These are phyloP conservation scores for Agaricus subrufescens DNA, from an alignment of 768 basidiomycete species.

Conservation along the genomic window DNA sequence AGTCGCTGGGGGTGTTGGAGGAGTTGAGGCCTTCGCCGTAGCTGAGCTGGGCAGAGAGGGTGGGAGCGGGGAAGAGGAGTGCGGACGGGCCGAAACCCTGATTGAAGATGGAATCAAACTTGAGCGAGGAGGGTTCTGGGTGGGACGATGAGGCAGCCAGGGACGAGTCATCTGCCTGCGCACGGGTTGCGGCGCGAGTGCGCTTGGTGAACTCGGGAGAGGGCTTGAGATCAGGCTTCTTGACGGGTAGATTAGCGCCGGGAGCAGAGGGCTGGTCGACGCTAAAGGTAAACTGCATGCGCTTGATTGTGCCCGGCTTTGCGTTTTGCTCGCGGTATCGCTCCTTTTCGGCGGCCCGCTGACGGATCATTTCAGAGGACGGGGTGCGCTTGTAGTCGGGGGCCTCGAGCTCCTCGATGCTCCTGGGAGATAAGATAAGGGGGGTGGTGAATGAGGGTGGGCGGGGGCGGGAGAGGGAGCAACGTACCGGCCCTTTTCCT, in stretches of 20 bases:
- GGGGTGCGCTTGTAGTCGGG: slow-evolving; percentile 78
- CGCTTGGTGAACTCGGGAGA: slow-evolving; percentile 60
- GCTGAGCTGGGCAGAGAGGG: slow-evolving; percentile 63
- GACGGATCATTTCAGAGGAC: slow-evolving; percentile 76
- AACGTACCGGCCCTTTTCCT: slow-evolving; percentile 79
- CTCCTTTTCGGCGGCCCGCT: slow-evolving; percentile 79
- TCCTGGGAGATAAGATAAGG: slow-evolving; percentile 37
- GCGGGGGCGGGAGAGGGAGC: no score
- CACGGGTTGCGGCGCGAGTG: slow-evolving; percentile 26
- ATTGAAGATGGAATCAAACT: slow-evolving; percentile 71
- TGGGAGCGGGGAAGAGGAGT: slow-evolving; percentile 62
- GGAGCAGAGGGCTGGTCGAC: slow-evolving; percentile 61
- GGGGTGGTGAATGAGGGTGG: no score
- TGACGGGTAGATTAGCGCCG: slow-evolving; percentile 41
- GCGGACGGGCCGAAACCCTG: slow-evolving; percentile 77
- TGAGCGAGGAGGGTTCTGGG: slow-evolving; percentile 33
- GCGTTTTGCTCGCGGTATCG: slow-evolving; percentile 70
- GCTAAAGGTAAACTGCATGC: slow-evolving; percentile 89
- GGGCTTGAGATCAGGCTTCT: slow-evolving; percentile 65
- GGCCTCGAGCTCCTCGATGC: slow-evolving; percentile 80
- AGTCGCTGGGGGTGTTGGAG: slow-evolving; percentile 37
- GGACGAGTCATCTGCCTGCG: slow-evolving; percentile 24
- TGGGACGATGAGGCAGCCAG: neutral
- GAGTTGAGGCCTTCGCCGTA: slow-evolving; percentile 71
- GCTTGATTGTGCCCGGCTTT: slow-evolving; percentile 69